Conservation (phyloP, 176 grass and related monocot species). For the Musa beccarii region DNA sequence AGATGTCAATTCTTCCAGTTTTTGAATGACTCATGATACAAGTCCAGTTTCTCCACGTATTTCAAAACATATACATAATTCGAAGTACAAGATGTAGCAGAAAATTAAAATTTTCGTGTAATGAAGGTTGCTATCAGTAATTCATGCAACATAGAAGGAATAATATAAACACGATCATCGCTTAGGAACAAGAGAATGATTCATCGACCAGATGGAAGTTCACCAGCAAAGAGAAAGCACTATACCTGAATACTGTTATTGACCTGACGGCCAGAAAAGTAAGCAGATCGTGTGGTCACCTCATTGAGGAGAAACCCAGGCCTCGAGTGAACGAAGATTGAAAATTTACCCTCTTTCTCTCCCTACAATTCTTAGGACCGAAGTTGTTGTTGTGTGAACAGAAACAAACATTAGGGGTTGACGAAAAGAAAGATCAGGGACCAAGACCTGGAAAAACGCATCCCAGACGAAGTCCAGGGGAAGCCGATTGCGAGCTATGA, state of each 20-base stretch:
- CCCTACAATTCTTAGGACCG: slow-evolving; percentile 24
- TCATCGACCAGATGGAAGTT: not conserved
- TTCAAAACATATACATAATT: not conserved
- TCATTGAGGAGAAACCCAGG: slow-evolving; percentile 88
- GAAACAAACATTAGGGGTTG: not conserved
- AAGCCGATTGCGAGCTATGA: slow-evolving; percentile 91
- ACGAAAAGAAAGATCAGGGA: not conserved
- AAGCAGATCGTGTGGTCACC: slow-evolving; percentile 53
- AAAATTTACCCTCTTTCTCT: slow-evolving; percentile 64
- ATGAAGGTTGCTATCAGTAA: not conserved
- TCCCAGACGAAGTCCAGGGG: slow-evolving; percentile 91
- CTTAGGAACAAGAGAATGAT: not conserved
- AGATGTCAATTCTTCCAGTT: not conserved
- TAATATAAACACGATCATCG: not conserved
- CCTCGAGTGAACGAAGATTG: slow-evolving; percentile 78
- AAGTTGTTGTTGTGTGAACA: not conserved
- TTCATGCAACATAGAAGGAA: not conserved
- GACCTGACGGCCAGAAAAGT: slow-evolving; percentile 82
- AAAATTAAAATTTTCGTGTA: not conserved
- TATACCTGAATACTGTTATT: slow-evolving; percentile 89
- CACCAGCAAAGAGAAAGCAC: not conserved
- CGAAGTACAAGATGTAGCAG: not conserved
- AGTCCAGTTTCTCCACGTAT: too few species aligned
- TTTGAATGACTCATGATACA: not conserved
- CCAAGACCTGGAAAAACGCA: slow-evolving; percentile 66